Base-by-base conservation (phyloP, 441 rosid species). In the Syzygium malaccense region DNA sequence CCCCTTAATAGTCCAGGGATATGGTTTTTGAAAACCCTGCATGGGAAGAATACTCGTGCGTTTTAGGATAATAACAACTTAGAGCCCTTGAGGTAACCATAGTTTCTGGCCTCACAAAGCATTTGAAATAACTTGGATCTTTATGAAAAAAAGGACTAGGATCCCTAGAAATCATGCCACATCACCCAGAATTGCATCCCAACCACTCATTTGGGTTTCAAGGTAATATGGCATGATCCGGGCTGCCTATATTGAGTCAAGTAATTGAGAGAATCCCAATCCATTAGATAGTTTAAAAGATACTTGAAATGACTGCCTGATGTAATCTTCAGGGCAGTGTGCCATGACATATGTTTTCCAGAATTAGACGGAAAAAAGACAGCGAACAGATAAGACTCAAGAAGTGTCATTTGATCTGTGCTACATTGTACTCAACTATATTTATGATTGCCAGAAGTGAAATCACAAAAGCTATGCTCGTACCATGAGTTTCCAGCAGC, bases 401-500 rank as follows among this genome's bases (percentile, higher is more conserved):
- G 49, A 71, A 20, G 49, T 71, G 28, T 71, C 10, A 53, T 53
- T 84, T 85, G 86, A 30, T 85, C 23, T 71, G 49, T 37, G 51
- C 83, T 20, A 71, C 49, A 71, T 71, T 71, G 83, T 71, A 41
- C 49, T 20, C 51, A 23, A 85, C n/a, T 55, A 28, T 17, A 85
- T 51, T n/a, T 53, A 54, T 18, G 85, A 86, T 79, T 85, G 41
- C 86, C 13, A 87, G 90, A 66, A 85, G 89, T 79, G 85, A 88
- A 83, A 86, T 85, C 15, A 17, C 48, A 85, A 89, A 55, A 23
- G 58, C 60, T 30, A 78, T 78, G 85, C 86, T 49, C 94, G 90
- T 62, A 98, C 99, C 99, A 95, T 91, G 99, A 98, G 91, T 95
- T 98, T 89, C 99, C 99, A 92, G 99, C 99, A 87, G 99, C 98